phyloP scores from a whole-genome alignment of 2,329 filamentous ascomycete genomes.

The Calonectria pauciramosa region DNA sequence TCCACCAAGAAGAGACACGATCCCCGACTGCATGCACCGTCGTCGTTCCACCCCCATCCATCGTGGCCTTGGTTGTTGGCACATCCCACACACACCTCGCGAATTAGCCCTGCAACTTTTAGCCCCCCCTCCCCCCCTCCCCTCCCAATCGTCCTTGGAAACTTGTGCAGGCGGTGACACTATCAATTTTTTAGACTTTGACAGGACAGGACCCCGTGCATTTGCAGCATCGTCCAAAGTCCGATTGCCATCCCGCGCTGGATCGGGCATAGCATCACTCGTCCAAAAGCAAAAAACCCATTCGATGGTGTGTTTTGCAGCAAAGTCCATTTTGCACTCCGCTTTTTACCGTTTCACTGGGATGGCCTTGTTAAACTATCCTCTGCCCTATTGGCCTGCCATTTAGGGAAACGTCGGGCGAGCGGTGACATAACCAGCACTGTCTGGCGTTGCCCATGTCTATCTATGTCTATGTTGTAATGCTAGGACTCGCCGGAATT shows the following conservation, averaged over 20 bases:
- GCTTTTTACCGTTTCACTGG: constrained; percentile 6
- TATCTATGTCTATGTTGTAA: background rate
- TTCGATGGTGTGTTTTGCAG: constrained; percentile 4
- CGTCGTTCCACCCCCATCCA: constrained; percentile 26
- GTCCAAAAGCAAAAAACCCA: background rate
- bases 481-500: constrained; percentile 9
- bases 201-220: background rate
- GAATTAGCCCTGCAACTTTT: constrained; percentile 23
- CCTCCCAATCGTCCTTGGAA: background rate
- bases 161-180: constrained; percentile 23
- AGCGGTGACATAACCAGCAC: background rate
- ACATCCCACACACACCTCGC: constrained; percentile 18
- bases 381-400: background rate
- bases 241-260: background rate
- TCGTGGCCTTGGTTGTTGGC: constrained; percentile 1
- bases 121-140: background rate
- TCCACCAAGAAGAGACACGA: constrained; percentile 14
- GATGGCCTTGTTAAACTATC: background rate
- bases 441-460: constrained; percentile 1
- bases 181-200: constrained; percentile 19
- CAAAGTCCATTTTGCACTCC: background rate
- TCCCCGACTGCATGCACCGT: constrained; percentile 24
- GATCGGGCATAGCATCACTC: constrained; percentile 1
- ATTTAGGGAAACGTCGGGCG: constrained; percentile 5
- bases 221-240: constrained; percentile 3